Evolutionary conservation across 2,329 filamentous ascomycete genomes (phyloP), one percentile per base, ranked within the genome.

Genomic region (Byssoonygena ceratinophila): DNA sequence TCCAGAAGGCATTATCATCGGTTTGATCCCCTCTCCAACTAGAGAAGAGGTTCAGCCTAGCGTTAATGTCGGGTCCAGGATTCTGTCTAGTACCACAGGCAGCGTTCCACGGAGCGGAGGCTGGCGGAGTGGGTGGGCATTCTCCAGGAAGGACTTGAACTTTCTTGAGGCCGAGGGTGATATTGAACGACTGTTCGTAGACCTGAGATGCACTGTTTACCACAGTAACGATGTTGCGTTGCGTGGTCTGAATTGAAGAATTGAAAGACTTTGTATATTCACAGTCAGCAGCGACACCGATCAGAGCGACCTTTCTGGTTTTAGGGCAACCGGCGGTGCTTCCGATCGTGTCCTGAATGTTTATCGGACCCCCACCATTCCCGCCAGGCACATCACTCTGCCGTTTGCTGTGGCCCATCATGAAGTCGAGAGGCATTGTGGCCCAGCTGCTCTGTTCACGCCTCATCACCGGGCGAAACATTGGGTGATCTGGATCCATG

Each of bases 221-320:
- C 64, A 87, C 77, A 49, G 74, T 76, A 60, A 98, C 89, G 57
- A 98, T 78, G 65, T 92, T 92, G 56, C 78, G 68, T 52, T 83
- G 78, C 22, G 84, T 78, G n/a, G 79, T 73, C 47, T 23, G 58
- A 49, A 79, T 74, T 40, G 78, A 78, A 20, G 76, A 78, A 56
- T 82, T 78, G 66, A 96, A 94, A 2, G 76, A 75, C 1, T 73
- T 74, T 36, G 83, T 88, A 65, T 97, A 97, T 7, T 81, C 86
- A 73, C 92, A 98, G 68, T 98, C 92, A 0, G 89, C 92, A 7
- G 89, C 92, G 34, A 97, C 82, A 25, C 92, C 92, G 22, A 98
- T 81, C 37, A 97, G 76, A 0, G 92, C 92, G 16, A 98, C 88
- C 68, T 86, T 94, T 59, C 89, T 82, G n/a, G 88, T 91, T 0